Conservation (phyloP, 2,329 filamentous ascomycete species). For the Zasmidium cellare region DNA sequence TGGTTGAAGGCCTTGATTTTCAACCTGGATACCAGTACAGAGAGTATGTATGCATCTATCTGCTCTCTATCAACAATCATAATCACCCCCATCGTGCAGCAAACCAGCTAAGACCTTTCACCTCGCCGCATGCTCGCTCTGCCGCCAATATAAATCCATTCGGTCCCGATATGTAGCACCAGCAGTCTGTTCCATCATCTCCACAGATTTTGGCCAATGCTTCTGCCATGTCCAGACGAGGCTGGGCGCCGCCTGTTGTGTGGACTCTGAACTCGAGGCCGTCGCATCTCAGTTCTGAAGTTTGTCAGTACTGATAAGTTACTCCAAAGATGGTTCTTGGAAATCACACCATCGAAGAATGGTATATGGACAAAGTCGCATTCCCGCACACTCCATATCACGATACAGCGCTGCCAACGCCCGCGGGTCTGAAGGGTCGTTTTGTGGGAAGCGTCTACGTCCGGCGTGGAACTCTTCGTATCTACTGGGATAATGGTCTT, state of each 20-base stretch:
- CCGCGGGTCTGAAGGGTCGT: neutral
- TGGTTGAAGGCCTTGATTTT: too few species aligned
- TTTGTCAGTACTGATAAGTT: too few species aligned
- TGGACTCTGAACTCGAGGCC: constrained; percentile 14
- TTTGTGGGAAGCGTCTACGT: too few species aligned
- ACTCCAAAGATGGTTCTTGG: too few species aligned
- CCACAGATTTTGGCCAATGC: constrained; percentile 7
- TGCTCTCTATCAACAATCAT: too few species aligned
- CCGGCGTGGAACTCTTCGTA: too few species aligned
- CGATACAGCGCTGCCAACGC: constrained; percentile 14
- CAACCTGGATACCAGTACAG: too few species aligned
- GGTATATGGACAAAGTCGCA: constrained; percentile 11
- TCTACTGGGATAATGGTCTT: too few species aligned
- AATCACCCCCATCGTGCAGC: too few species aligned
- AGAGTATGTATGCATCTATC: too few species aligned
- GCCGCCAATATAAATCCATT: constrained; percentile 11
- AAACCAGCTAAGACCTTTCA: constrained; percentile 11
- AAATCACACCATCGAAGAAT: constrained; percentile 6
- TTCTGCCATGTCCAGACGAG: constrained; percentile 7
- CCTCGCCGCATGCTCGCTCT: constrained; percentile 8
- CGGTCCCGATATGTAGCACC: constrained; percentile 18
- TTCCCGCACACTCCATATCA: constrained; percentile 17
- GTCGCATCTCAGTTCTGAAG: constrained; percentile 2
- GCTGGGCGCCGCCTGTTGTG: constrained; percentile 7
- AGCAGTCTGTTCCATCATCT: neutral